Evolutionary conservation across 2,329 filamentous ascomycete genomes (phyloP).

Genomic region (Penicillium sp.): DNA sequence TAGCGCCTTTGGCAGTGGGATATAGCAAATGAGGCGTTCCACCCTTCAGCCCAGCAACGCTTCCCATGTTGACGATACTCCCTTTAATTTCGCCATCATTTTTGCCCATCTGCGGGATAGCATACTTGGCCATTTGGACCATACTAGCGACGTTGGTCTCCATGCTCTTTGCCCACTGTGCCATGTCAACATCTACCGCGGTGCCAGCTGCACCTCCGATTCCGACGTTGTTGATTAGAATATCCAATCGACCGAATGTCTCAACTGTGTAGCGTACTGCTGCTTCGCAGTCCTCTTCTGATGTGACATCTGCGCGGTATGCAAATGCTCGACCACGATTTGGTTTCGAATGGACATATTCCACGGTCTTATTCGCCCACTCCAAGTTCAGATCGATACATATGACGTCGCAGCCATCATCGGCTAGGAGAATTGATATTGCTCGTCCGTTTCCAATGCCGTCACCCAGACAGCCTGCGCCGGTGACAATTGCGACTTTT

Average conservation of each 20-base stretch:
- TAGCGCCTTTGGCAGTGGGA: constrained; percentile 55
- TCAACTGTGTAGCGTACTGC: constrained; percentile 39
- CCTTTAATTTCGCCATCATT: constrained; percentile 49
- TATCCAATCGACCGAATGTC: constrained; percentile 59
- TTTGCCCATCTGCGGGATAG: constrained; percentile 60
- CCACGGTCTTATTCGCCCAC: constrained; percentile 56
- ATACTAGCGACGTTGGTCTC: constrained; percentile 66
- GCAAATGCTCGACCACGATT: constrained; percentile 37
- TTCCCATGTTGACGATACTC: constrained; percentile 58
- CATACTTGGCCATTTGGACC: constrained; percentile 64
- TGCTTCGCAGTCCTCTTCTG: constrained; percentile 52
- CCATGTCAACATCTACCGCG: constrained; percentile 62
- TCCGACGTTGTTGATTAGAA: constrained; percentile 67
- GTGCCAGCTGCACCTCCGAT: constrained; percentile 61
- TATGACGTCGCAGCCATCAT: constrained; percentile 60
- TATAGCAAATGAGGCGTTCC: constrained; percentile 57
- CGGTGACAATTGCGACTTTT: constrained; percentile 54
- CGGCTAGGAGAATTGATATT: constrained; percentile 60
- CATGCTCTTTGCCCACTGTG: constrained; percentile 57
- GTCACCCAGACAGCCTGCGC: constrained; percentile 58
- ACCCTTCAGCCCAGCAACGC: constrained; percentile 55
- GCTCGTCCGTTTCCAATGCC: constrained; percentile 63
- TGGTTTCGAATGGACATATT: constrained; percentile 50
- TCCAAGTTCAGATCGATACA: constrained; percentile 57
- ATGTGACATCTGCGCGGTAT: constrained; percentile 56